These are phyloP conservation scores for Melastoma malabathricum DNA, from an alignment of 345 rosid species.

Conservation along the genomic window DNA sequence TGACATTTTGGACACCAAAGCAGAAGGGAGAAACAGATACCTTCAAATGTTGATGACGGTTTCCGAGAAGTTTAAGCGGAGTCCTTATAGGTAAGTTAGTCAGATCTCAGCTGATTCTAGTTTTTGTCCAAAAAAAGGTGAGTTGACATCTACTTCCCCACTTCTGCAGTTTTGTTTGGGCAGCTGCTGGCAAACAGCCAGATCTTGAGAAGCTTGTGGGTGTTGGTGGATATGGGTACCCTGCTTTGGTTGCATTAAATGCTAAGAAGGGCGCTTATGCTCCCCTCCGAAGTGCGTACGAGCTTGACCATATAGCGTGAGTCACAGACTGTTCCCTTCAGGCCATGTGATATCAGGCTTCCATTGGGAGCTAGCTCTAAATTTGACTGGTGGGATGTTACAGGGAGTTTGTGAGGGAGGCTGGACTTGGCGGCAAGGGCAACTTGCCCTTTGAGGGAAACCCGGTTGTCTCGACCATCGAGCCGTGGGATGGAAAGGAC, in stretches of 20 bases:
- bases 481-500: slow-evolving; percentile 92
- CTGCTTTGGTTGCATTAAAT: slow-evolving; percentile 92
- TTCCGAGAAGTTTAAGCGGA: slow-evolving; percentile 77
- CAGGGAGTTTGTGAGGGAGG: slow-evolving; percentile 92
- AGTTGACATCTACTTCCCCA: not conserved
- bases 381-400: no score
- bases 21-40: slow-evolving; percentile 87
- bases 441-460: slow-evolving; percentile 56
- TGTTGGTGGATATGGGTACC: slow-evolving; percentile 96
- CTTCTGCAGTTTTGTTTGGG: slow-evolving; percentile 73
- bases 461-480: slow-evolving; percentile 40
- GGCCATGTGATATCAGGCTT: no score
- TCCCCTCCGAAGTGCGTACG: slow-evolving; percentile 92
- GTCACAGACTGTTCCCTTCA: slow-evolving; percentile 13
- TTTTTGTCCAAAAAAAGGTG: no score
- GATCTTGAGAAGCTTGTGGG: slow-evolving; percentile 72
- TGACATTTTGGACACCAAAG: slow-evolving; percentile 90
- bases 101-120: not conserved
- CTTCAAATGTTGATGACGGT: slow-evolving; percentile 55
- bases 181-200: slow-evolving; percentile 83
- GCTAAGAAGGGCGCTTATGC: slow-evolving; percentile 89
- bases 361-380: no score
- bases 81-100: slow-evolving; percentile 66
- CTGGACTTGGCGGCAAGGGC: slow-evolving; percentile 90
- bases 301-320: slow-evolving; percentile 70